Base-by-base conservation (phyloP, 1,284 basidiomycete genomes). In the Cutaneotrichosporon curvatum region DNA sequence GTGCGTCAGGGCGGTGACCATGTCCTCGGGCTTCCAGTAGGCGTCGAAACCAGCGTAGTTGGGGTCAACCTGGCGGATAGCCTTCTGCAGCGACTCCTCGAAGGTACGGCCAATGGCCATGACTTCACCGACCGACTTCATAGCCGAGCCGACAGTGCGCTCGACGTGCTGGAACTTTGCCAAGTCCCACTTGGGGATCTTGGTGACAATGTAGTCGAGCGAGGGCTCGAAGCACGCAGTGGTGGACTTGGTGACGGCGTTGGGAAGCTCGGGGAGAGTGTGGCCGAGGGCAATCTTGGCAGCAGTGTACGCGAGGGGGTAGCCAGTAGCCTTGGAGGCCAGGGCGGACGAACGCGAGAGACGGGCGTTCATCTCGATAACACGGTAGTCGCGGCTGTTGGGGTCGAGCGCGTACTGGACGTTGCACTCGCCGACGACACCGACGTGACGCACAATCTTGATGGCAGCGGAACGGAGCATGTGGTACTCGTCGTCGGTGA, bases 181-280 rank as follows among this genome's bases (percentile, higher is more conserved):
- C 53, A 99, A 76, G 74, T 99, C 95, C 92, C 95, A 98, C 74
- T 97, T 97, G 59, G 95, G 95, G 60, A 99, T 98, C 77, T 99
- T 98, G 49, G 91, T 97, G 56, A 99, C 94, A 65, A 98, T 95
- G 74, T 99, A 99, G 74, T 99, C 95, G 43, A 99, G 79, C 12
- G 91, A 92, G n/a, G 95, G 94, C 70, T 99, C 95, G 73, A 98
- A 99, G 74, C 95, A 98, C 2, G 95, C 95, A 7, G 94, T 98
- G 4, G 95, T 99, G 14, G 90, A 94, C 77, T 98, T 99, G 45
- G 95, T 99, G 51, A 98, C 95, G 25, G 94, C 91, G 73, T 99
- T 99, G 22, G 94, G 94, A 30, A 97, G 79, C 76, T 98, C 94
- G 14, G 94, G 94, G 28, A 99, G 83, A 16, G 95, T 97, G 73